Conservation (phyloP, 139 green algal species). For the Chlamydomonas sphaeroides region DNA sequence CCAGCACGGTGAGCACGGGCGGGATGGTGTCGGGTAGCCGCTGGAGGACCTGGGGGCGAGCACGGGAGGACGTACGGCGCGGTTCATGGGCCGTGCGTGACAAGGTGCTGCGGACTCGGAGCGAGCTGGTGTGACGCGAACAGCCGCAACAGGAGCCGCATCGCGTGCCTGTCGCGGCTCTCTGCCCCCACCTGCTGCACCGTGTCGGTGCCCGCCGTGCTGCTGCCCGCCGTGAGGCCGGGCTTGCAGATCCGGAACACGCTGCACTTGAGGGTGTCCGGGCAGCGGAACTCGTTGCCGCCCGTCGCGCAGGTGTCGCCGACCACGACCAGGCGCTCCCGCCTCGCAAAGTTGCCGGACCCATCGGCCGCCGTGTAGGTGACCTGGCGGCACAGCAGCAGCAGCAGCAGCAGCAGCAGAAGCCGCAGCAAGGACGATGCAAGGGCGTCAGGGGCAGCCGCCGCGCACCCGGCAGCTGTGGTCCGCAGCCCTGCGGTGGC, state of each 20-base stretch:
- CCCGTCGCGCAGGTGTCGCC: background rate
- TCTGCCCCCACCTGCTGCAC: background rate
- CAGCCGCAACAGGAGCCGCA: too few relatives aligned
- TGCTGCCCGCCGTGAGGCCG: background rate
- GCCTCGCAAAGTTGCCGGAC: background rate
- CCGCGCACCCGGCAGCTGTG: too few relatives aligned
- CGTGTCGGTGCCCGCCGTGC: background rate
- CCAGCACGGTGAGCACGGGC: background rate
- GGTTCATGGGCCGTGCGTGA: background rate
- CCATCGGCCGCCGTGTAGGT: background rate
- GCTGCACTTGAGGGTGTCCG: background rate
- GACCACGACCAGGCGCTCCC: background rate
- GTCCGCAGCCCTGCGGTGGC: too few relatives aligned
- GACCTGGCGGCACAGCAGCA: too few relatives aligned
- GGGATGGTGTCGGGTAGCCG: background rate
- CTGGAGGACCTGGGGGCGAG: background rate
- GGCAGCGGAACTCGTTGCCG: constrained; percentile 6
- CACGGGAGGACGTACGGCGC: too few relatives aligned
- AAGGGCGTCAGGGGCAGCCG: too few relatives aligned
- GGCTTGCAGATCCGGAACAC: background rate
- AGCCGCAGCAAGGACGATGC: too few relatives aligned
- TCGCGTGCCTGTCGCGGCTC: too few relatives aligned
- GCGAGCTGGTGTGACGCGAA: too few relatives aligned
- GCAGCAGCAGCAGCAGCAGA: too few relatives aligned
- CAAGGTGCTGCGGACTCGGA: too few relatives aligned